Base-by-base conservation (phyloP, 2,329 filamentous ascomycete genomes). In the Venturia asperata region DNA sequence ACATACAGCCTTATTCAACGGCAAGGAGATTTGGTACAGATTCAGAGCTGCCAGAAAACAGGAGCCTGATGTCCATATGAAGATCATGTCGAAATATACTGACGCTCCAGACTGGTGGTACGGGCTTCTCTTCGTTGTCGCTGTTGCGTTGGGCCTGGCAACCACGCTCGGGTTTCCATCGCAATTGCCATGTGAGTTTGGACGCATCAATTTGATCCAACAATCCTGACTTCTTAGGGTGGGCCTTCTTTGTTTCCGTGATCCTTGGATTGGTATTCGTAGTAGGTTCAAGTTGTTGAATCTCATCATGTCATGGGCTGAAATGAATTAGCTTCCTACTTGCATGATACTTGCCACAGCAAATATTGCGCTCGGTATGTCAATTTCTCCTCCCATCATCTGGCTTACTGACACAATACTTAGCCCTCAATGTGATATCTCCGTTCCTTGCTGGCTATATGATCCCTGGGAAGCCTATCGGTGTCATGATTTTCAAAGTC, bases 321-420 rank as follows among this genome's bases (percentile, higher is more conserved):
- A 58, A 58, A 4, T 3, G 17, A 3, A 27, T 9, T 9, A 58
- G 52, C 37, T 58, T 84, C 11, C 82, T 85, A 64, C 52, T 21
- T 84, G 85, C 63, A 82, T 87, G 68, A 79, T 87, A 61, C 83
- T 86, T 70, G 84, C 82, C 64, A 82, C 85, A 65, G 84, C 84
- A 37, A 66, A 86, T 72, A 82, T 83, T 63, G 83, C 85, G 72
- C 77, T 79, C 2, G 79, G 79, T 61, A 7, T 5, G 60, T 61
- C 42, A 27, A 37, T 21, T 58, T 7, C 30, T 61, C 41, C 15
- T 11, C 42, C 11, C 3, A 27, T 42, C 30, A 3, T 9, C 3
- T 11, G 17, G 37, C 60, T 39, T 27, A 27, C 60, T 61, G 39
- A 61, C 39, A 61, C 39, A 45, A 6, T 9, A 7, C n/a, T 45